A percentile compares a stretch with the other conserved stretches of the same genome.
phyloP scores from a whole-genome alignment of 2,329 filamentous ascomycete genomes.

The Apiospora phragmitis region DNA sequence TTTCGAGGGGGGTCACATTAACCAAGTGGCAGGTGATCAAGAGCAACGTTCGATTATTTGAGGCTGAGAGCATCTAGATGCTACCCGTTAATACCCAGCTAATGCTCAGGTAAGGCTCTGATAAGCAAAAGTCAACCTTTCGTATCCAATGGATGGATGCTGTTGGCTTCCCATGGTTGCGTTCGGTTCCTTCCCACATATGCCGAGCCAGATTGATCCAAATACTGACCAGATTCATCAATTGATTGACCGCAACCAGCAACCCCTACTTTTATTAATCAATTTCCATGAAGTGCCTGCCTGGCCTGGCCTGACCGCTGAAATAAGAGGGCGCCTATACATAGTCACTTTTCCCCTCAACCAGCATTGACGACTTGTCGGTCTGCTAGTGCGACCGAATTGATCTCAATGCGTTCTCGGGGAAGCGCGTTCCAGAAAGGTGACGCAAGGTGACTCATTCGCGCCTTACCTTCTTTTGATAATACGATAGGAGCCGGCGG shows the following conservation, averaged over 20 bases:
- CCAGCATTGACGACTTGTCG: neutral
- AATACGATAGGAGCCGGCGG: neutral
- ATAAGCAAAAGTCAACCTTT: neutral
- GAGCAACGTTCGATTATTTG: neutral
- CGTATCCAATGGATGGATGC: neutral
- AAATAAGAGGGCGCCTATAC: neutral
- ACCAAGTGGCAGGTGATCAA: neutral
- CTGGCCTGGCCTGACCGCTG: neutral
- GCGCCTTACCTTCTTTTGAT: neutral
- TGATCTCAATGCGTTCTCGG: neutral
- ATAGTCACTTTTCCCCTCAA: neutral
- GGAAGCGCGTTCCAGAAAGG: neutral
- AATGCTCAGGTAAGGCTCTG: neutral
- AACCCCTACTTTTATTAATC: neutral
- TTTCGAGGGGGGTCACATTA: neutral
- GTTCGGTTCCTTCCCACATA: neutral
- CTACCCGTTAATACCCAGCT: neutral
- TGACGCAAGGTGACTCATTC: neutral
- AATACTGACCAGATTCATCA: neutral
- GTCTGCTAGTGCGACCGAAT: neutral
- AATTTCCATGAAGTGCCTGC: neutral
- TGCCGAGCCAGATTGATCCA: neutral
- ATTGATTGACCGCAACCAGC: neutral
- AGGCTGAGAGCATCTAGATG: slow-evolving; percentile 5
- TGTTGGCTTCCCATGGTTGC: neutral